Base-by-base conservation (phyloP, 345 rosid species). In the Carallia pectinifolia region DNA sequence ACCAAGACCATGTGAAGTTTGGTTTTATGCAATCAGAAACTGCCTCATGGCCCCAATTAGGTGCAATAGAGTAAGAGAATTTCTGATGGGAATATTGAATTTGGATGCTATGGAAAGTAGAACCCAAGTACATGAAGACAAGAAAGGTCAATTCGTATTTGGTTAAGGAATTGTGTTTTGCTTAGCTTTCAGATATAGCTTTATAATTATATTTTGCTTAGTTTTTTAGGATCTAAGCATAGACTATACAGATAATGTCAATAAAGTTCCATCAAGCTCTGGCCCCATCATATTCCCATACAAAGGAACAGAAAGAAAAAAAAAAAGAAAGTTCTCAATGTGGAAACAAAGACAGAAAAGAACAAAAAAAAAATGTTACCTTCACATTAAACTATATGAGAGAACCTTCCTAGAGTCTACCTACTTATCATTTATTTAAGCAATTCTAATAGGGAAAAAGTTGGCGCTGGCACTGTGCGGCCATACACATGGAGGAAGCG, bases 81-180 rank as follows among this genome's bases (percentile, higher is more conserved):
- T 73, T 65, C 13, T n/a, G 13, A 66, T 44, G 50, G 48, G 23
- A 59, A 50, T 27, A 61, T 66, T 39, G 16, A 19, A 53, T 23
- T 23, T 77, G 61, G 67, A 65, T 67, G 61, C 71, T 72, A 50
- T 38, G 34, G 29, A 54, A 47, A n/a, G 23, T 62, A 81, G 67
- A 67, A 66, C 33, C 82, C 74, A 83, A 77, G 38, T 58, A 71
- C 44, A 58, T 30, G 58, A 77, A 13, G 87, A 82, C 90, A 85
- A 76, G 76, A 44, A 63, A 71, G 73, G 34, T 64, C 76, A 63
- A 40, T 69, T 75, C 67, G 69, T 7, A 52, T 63, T 53, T 81
- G 72, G 74, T 29, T 58, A 29, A 47, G 64, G 48, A 74, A 61
- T 55, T 55, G 36, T 40, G 27, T 27, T 52, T 52, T 50, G 37